Base-by-base conservation (phyloP, 495 filamentous ascomycete genomes). In the Pseudoneurospora amorphoporcata region DNA sequence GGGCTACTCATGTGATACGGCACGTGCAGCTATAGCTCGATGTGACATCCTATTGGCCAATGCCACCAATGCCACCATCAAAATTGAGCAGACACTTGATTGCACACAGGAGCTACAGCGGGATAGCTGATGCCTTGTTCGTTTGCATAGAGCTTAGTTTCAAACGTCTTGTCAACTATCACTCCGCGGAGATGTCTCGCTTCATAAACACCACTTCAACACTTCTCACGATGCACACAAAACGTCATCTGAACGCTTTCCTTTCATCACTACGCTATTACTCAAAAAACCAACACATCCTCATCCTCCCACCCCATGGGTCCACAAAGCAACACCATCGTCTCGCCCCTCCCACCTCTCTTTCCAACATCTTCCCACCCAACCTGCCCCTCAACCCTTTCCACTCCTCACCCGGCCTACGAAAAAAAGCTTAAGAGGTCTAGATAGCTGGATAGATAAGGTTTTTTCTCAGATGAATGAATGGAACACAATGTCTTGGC, bases 261-360 rank as follows among this genome's bases (percentile, higher is more conserved):
- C 39, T 19, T 58, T 70, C 14, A 40, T 35, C 35, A 4, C 23
- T 2, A 17, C 19, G 39, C 35, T 61, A 40, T 14, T 9, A 8
- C 12, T 9, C 6, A 98, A 79, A 97, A 98, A 81, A 97, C 94
- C 73, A 96, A 79, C 68, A 98, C 79, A 82, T 97, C 89, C n/a
- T 88, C 85, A 76, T 94, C 91, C 45, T 77, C 79, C 93, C 94
- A 97, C 3, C 94, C 93, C 82, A 91, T 88, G 0, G 95, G 95
- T 10, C 95, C 95, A 83, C 95, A 98, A 58, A 97, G 86, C 72
- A 98, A 78, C 45, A 91, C 91, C 84, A 98, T 81, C 6, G 86
- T 84, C 39, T 90, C 87, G 2, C 74, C 72, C 41, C 72, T 0
- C 83, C 85, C 8, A 89, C 87, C 78, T 92, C 88, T 74, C 88